phyloP scores from a whole-genome alignment of 768 basidiomycete species.

The Agaricus blazei region DNA sequence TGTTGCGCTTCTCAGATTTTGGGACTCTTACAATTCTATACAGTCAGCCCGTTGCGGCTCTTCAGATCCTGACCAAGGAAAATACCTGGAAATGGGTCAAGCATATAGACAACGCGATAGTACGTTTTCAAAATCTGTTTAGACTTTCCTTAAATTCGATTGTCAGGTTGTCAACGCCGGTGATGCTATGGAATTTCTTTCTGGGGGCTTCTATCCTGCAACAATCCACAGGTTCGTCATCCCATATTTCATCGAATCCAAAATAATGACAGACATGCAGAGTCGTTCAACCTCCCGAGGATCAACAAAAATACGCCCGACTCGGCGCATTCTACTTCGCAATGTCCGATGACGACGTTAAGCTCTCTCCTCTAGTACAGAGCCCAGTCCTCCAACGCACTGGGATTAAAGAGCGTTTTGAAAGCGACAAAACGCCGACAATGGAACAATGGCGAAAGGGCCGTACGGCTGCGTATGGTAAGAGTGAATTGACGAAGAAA shows the following conservation, averaged over 20 bases:
- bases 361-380: background rate
- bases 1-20: conserved; percentile 30
- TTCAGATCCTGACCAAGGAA: conserved; percentile 51
- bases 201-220: conserved; percentile 53
- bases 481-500: background rate
- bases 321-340: background rate
- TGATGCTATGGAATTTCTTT: conserved; percentile 55
- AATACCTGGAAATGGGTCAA: conserved; percentile 54
- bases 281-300: conserved; percentile 36
- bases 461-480: background rate
- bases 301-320: background rate
- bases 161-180: conserved; percentile 54
- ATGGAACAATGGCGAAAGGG: background rate
- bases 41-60: conserved; percentile 54
- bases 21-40: conserved; percentile 54
- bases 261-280: conserved; percentile 19
- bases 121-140: conserved; percentile 17
- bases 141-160: background rate
- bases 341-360: background rate
- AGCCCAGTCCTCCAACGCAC: background rate
- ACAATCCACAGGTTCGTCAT: conserved; percentile 42
- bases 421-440: background rate
- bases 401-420: background rate
- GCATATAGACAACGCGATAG: conserved; percentile 54
- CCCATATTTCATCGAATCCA: background rate